Base-by-base conservation (phyloP, 2,329 filamentous ascomycete species). In the Xylaria polymorpha region DNA sequence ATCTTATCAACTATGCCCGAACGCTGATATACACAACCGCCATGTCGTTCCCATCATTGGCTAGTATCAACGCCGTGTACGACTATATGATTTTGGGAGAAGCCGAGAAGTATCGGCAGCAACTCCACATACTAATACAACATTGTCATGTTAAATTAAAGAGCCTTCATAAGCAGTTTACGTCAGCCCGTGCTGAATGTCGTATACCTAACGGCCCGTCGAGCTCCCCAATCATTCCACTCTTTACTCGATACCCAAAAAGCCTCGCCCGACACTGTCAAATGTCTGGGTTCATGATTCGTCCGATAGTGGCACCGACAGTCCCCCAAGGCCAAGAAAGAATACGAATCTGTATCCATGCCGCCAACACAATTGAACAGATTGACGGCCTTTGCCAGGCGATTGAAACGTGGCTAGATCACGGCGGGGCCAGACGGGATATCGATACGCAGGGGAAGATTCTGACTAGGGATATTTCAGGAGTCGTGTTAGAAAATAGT, bases 1-100 rank as follows among this genome's bases (percentile, higher is more conserved):
- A 93, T 71, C 82, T 94, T 61, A 86, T 93, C 78, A 94, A 94
- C 75, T 94, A 94, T 75, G 91, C 91, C 0, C 87, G 91, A n/a
- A 89, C 87, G 1, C 80, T 94, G 50, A 93, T 94, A 64, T 94
- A 93, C 77, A 93, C 91, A 0, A 93, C 91, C 0, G 90, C 90
- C 37, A 85, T 92, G 80, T 85, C 88, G 0, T 88, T 88, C 48
- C 87, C 90, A 0, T 84, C 85, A 4, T 74, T 80, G 3, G 72
- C 70, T 2, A 76, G 75, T 61, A 78, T 80, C 43, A 71, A 76
- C 50, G 68, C 72, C 5, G 70, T 73, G 3, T 80, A 80, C 60
- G 72, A 77, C 48, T 77, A 77, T 62, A 70, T 80, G n/a, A 68
- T 68, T n/a, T 71, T 18, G 35, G 75, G 75, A 25, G 64, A 70